Conservation (phyloP, 108 stramenopile species). For the Cyclotella atomus region DNA sequence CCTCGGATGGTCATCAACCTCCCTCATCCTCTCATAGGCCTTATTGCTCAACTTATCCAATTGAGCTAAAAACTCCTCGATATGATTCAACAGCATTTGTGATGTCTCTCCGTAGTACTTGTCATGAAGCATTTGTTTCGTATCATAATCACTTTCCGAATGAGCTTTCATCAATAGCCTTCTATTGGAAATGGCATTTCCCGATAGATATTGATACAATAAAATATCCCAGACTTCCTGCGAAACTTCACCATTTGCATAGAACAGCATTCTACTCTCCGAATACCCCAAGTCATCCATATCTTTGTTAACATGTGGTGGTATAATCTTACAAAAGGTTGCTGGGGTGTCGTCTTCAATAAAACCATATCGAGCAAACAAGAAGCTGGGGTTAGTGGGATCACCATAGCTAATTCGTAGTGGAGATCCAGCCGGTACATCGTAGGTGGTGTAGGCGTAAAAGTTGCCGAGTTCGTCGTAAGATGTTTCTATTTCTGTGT, state of each 20-base stretch:
- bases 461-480: slow-evolving; percentile 56
- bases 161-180: neutral
- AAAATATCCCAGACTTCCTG: slow-evolving; percentile 68
- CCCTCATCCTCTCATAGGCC: too few relatives aligned
- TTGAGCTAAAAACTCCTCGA: too few relatives aligned
- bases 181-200: neutral
- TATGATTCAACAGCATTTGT: too few relatives aligned
- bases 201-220: slow-evolving; percentile 46
- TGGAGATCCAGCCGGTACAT: slow-evolving; percentile 47
- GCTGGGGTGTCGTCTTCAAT: slow-evolving; percentile 50
- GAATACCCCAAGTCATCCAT: slow-evolving; percentile 61
- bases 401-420: slow-evolving; percentile 58
- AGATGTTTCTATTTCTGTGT: slow-evolving; percentile 34
- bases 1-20: slow-evolving; percentile 41
- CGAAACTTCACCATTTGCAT: slow-evolving; percentile 59
- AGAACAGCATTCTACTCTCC: slow-evolving; percentile 56
- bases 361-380: slow-evolving; percentile 67
- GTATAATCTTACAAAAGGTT: slow-evolving; percentile 69
- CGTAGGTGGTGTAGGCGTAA: slow-evolving; percentile 42
- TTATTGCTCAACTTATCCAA: slow-evolving; percentile 2
- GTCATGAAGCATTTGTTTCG: too few relatives aligned
- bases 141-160: neutral
- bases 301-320: slow-evolving; percentile 42
- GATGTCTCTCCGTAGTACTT: too few relatives aligned
- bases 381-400: slow-evolving; percentile 60